Conservation (phyloP, 2,329 filamentous ascomycete species). For the Biscogniauxia mediterranea region DNA sequence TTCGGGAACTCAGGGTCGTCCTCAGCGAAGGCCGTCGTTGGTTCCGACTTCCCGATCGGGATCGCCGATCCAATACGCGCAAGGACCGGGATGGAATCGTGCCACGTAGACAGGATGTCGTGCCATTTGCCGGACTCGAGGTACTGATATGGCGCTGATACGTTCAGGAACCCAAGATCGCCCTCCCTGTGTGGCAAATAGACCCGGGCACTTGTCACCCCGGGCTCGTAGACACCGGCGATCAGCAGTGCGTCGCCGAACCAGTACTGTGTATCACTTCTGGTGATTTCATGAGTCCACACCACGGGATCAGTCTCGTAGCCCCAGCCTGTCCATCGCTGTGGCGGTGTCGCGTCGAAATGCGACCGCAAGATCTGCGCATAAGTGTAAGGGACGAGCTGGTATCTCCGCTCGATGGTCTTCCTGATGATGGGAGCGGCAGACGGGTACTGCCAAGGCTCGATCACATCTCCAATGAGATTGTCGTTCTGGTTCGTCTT, state of each 20-base stretch:
- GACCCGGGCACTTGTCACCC: slow-evolving; percentile 50
- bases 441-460: slow-evolving; percentile 75
- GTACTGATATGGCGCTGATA: slow-evolving; percentile 60
- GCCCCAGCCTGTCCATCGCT: slow-evolving; percentile 73
- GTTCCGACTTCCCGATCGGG: slow-evolving; percentile 36
- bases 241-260: slow-evolving; percentile 65
- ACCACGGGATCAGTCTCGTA: slow-evolving; percentile 66
- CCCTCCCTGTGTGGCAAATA: slow-evolving; percentile 56
- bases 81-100: slow-evolving; percentile 40
- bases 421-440: slow-evolving; percentile 61
- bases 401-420: slow-evolving; percentile 68
- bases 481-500: slow-evolving; percentile 68
- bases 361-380: slow-evolving; percentile 63
- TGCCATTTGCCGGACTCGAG: slow-evolving; percentile 44
- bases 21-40: slow-evolving; percentile 34
- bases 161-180: slow-evolving; percentile 60
- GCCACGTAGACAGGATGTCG: slow-evolving; percentile 41
- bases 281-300: slow-evolving; percentile 59
- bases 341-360: slow-evolving; percentile 58
- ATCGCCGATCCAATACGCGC: slow-evolving; percentile 40
- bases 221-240: slow-evolving; percentile 65
- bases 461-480: slow-evolving; percentile 68
- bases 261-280: slow-evolving; percentile 72
- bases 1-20: slow-evolving; percentile 38
- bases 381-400: slow-evolving; percentile 70